Conservation (phyloP, 1,139 yeast species). For the Sugiyamaella pinicola region DNA sequence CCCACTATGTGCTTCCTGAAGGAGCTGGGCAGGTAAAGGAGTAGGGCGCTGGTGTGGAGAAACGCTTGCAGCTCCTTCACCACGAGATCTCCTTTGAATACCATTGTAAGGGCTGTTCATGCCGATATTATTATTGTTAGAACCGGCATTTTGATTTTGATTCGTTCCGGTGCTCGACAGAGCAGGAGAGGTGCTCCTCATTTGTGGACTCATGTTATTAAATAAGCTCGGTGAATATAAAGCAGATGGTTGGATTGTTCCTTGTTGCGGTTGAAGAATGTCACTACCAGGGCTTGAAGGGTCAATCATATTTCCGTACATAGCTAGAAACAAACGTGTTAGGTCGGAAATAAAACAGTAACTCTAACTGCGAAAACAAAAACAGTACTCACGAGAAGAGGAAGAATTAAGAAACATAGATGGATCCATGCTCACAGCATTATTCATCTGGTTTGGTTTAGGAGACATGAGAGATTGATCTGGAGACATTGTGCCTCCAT, state of each 20-base stretch:
- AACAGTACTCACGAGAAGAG: slow-evolving; percentile 16
- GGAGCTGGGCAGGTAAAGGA: slow-evolving; percentile 33
- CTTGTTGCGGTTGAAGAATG: slow-evolving; percentile 15
- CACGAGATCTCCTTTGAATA: slow-evolving; percentile 26
- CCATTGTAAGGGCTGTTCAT: slow-evolving; percentile 22
- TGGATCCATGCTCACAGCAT: slow-evolving; percentile 14
- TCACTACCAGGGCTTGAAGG: slow-evolving; percentile 17
- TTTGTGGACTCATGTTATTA: slow-evolving; percentile 26
- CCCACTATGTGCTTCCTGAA: slow-evolving; percentile 34
- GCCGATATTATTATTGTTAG: slow-evolving; percentile 11
- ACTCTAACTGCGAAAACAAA: not conserved
- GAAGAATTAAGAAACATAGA: slow-evolving; percentile 14
- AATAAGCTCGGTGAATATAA: slow-evolving; percentile 32
- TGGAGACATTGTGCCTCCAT: slow-evolving; percentile 12
- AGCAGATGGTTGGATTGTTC: slow-evolving; percentile 30
- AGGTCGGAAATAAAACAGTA: not conserved
- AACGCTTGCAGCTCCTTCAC: slow-evolving; percentile 21
- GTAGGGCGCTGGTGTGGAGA: slow-evolving; percentile 33
- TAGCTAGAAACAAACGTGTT: slow-evolving; percentile 10
- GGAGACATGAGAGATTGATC: slow-evolving; percentile 17
- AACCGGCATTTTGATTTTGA: slow-evolving; percentile 11
- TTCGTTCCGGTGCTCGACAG: slow-evolving; percentile 16
- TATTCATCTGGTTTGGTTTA: slow-evolving; percentile 6
- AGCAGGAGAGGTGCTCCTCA: slow-evolving; percentile 21
- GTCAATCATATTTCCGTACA: slow-evolving; percentile 15